Base-by-base conservation (phyloP, 495 filamentous ascomycete species). In the Amniculicola lignicola region DNA sequence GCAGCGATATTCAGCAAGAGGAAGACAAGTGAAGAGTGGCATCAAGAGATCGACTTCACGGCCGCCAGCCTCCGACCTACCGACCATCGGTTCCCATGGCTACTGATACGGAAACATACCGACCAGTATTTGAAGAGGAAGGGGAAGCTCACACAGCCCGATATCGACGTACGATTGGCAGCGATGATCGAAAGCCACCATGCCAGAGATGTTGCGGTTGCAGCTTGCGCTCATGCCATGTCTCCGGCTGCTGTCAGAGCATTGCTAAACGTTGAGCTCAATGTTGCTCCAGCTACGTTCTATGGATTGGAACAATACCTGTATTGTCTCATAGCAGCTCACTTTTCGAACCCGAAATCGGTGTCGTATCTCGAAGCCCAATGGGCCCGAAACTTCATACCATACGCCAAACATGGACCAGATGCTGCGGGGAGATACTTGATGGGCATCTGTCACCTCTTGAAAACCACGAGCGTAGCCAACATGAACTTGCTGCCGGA, bases 51-150 rank as follows among this genome's bases (percentile, higher is more conserved):
- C 25, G 44, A 54, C 25, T 41, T 51, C 50, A 47, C 44, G 4
- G 54, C 54, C 2, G 33, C 11, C 12, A 16, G 23, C 3, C 21
- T 44, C 5, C 42, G 51, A 19, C 60, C 54, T 1, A 22, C 43
- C 4, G 43, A 54, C 4, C 15, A 22, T 9, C 38, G 31, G 9
- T 63, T 63, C 23, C 60, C 54, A 3, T 59, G 38, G 24, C 14
- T 3, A 3, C n/a, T 51, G 1, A 11, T 63, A 2, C 28, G 16
- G 16, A 41, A 48, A 27, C 45, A 63, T 49, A 63, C 54, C 3
- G 60, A 59, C 39, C 16, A 29, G 16, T 63, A 63, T 44, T 38
- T 63, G 9, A 63, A 51, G 50, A 63, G 56, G 42, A 63, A 59
- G 25, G 60, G 60, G 12, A 63, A 63, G 21, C 18, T 55, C 0